phyloP scores from a whole-genome alignment of 495 filamentous ascomycete genomes.

The Xylaria nigripes region DNA sequence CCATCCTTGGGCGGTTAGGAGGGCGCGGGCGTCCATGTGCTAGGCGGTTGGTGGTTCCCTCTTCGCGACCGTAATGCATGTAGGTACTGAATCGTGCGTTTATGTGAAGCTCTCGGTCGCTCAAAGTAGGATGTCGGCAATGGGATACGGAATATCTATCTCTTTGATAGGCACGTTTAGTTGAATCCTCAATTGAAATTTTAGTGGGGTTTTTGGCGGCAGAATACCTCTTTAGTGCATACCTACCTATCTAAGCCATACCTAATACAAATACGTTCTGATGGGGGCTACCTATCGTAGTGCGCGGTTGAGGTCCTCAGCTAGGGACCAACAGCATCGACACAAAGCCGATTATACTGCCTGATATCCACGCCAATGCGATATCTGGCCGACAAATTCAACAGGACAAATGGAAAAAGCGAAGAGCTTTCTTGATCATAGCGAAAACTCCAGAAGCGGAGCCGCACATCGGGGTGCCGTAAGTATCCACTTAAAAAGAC shows the following conservation, averaged over 20 bases:
- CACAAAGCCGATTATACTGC: no score
- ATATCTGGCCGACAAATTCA: no score
- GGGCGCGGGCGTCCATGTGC: conserved; percentile 57
- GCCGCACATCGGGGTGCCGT: no score
- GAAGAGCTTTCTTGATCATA: no score
- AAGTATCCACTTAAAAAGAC: no score
- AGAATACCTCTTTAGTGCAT: background rate
- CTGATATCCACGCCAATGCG: no score
- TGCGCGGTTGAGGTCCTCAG: no score
- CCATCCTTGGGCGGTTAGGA: conserved; percentile 72
- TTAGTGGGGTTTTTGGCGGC: conserved; percentile 6
- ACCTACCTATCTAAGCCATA: background rate
- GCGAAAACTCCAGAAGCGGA: no score
- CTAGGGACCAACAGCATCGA: no score
- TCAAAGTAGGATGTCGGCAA: background rate
- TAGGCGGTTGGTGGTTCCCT: background rate
- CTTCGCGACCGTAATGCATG: background rate
- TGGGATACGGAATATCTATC: background rate
- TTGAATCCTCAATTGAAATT: conserved; percentile 10
- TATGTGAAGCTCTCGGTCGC: background rate
- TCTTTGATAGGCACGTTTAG: background rate
- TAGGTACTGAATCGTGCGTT: background rate
- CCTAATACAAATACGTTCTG: no score
- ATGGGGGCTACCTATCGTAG: no score
- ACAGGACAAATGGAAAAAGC: no score